Conservation (phyloP, 1,139 yeast species). For the Yamadazyma kanchanaburiensis region DNA sequence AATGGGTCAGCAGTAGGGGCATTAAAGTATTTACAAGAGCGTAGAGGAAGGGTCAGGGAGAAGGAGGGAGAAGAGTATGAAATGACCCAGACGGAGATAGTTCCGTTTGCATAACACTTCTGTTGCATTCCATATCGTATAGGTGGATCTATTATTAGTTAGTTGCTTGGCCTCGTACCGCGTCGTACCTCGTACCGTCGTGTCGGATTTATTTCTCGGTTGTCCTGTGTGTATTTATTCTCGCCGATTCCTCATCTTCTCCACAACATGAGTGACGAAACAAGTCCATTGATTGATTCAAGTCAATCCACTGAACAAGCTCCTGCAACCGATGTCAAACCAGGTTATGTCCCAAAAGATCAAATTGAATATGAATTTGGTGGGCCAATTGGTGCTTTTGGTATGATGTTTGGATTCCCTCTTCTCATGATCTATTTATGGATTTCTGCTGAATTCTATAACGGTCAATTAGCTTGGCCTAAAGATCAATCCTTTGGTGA, state of each 20-base stretch:
- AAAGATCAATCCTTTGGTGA: conserved; percentile 55
- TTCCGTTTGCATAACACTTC: conserved; percentile 24
- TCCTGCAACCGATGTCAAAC: conserved; percentile 3
- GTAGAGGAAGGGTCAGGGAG: conserved; percentile 5
- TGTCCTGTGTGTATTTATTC: too few species aligned
- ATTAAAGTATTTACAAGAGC: conserved; percentile 8
- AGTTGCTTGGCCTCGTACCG: background rate
- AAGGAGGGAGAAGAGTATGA: conserved; percentile 7
- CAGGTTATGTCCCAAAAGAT: conserved; percentile 29
- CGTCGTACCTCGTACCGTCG: background rate
- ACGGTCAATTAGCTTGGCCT: conserved; percentile 73
- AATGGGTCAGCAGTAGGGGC: conserved; percentile 35
- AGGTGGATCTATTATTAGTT: background rate
- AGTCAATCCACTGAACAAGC: background rate
- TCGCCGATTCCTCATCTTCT: background rate
- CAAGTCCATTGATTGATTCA: conserved; percentile 5
- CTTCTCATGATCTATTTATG: conserved; percentile 95
- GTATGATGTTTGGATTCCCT: conserved; percentile 95
- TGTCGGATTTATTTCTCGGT: too few species aligned
- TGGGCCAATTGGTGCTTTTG: conserved; percentile 85
- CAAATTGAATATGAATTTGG: conserved; percentile 83
- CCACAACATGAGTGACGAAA: conserved; percentile 4
- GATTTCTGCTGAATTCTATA: conserved; percentile 80
- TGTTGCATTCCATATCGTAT: background rate
- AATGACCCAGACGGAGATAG: conserved; percentile 17